phyloP scores from a whole-genome alignment of 495 filamentous ascomycete genomes.

The Penicillium longicatenatum region DNA sequence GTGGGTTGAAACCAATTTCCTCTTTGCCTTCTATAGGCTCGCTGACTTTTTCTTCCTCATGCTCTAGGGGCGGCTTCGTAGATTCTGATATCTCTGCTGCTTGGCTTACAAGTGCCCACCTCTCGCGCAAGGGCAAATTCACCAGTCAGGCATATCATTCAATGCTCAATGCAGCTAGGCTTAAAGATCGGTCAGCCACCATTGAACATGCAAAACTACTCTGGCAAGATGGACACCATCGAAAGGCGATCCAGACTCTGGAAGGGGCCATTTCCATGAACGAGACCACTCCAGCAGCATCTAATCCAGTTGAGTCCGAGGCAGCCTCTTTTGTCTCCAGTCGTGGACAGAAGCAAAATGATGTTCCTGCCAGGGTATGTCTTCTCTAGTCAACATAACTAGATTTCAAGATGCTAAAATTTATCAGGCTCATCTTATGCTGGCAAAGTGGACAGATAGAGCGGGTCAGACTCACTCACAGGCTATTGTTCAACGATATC shows the following conservation, averaged over 20 bases:
- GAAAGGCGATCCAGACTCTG: slow-evolving; percentile 90
- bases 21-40: background rate
- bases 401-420: slow-evolving; percentile 5
- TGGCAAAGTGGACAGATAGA: slow-evolving; percentile 95
- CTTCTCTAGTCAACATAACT: background rate
- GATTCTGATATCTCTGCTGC: slow-evolving; percentile 74
- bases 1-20: slow-evolving; percentile 20
- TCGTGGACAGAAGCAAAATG: slow-evolving; percentile 47
- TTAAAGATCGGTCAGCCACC: slow-evolving; percentile 81
- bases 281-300: slow-evolving; percentile 58
- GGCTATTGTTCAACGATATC: slow-evolving; percentile 73
- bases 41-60: slow-evolving; percentile 16
- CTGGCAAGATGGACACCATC: slow-evolving; percentile 93
- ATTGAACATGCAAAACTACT: slow-evolving; percentile 91
- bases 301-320: slow-evolving; percentile 45
- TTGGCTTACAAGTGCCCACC: slow-evolving; percentile 83
- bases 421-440: slow-evolving; percentile 68
- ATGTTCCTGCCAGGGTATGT: slow-evolving; percentile 44
- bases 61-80: slow-evolving; percentile 45
- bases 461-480: slow-evolving; percentile 86
- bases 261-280: slow-evolving; percentile 80
- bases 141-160: slow-evolving; percentile 89
- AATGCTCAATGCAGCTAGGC: slow-evolving; percentile 80
- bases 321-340: slow-evolving; percentile 32
- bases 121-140: slow-evolving; percentile 82